phyloP scores from a whole-genome alignment of 2,329 filamentous ascomycete species.

The Calonectria hongkongensis region DNA sequence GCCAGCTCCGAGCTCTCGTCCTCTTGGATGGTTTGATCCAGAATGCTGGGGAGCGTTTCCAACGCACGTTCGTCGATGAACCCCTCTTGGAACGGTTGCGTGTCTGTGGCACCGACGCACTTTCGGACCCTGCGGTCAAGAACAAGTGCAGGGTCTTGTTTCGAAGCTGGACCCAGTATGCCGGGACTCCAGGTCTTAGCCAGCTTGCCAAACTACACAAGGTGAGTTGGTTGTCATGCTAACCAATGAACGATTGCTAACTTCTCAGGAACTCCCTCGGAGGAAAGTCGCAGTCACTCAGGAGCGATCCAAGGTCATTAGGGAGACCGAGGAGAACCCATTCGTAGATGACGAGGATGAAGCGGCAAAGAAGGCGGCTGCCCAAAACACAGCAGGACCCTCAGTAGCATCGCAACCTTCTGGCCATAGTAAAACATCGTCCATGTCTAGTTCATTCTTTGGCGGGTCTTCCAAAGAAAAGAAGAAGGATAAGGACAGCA shows the following conservation, averaged over 20 bases:
- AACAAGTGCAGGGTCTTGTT: conserved; percentile 93
- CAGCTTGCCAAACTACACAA: conserved; percentile 86
- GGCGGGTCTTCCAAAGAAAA: conserved; percentile 69
- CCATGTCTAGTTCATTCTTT: conserved; percentile 62
- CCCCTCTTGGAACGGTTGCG: conserved; percentile 92
- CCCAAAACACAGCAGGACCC: conserved; percentile 49
- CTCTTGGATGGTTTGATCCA: conserved; percentile 95
- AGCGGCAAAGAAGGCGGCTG: conserved; percentile 56
- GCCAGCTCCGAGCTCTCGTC: conserved; percentile 90
- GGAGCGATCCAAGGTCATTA: conserved; percentile 87
- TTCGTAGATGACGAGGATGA: conserved; percentile 81
- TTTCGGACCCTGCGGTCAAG: conserved; percentile 90
- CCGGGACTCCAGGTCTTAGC: conserved; percentile 85
- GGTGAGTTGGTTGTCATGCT: conserved; percentile 59
- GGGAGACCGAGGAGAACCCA: conserved; percentile 85
- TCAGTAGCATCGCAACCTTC: conserved; percentile 44
- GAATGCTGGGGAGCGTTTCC: conserved; percentile 92
- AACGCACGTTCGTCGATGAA: conserved; percentile 91
- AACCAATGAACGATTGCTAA: background rate
- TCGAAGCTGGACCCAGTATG: conserved; percentile 91
- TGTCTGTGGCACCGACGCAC: conserved; percentile 88
- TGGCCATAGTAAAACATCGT: conserved; percentile 61
- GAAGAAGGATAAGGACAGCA: conserved; percentile 71
- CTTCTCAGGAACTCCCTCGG: conserved; percentile 75
- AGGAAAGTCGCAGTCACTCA: conserved; percentile 84